A percentile compares a stretch with the other conserved stretches of the same genome.
These are phyloP conservation scores for Leishmania aethiopica DNA, from an alignment of 208 protist genomes.

Conservation along the genomic window DNA sequence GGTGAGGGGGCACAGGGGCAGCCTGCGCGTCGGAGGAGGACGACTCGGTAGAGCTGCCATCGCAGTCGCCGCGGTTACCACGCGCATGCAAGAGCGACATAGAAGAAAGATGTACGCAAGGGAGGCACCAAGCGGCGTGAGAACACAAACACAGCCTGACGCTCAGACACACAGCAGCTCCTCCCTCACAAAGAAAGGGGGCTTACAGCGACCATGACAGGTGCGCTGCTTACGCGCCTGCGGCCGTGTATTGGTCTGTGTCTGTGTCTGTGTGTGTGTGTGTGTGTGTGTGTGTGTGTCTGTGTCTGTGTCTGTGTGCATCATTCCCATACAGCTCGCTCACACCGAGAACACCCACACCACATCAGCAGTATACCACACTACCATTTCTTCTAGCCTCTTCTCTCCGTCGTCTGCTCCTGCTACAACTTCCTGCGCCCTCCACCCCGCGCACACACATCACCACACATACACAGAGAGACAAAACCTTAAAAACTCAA, in stretches of 20 bases:
- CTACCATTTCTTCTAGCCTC: neutral
- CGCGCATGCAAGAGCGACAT: no score
- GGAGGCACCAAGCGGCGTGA: no score
- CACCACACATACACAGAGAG: neutral
- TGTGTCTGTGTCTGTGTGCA: neutral
- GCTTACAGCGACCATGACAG: no score
- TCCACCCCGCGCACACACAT: neutral
- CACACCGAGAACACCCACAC: neutral
- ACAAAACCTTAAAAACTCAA: neutral
- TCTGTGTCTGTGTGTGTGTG: neutral
- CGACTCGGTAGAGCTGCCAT: no score
- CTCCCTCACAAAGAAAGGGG: no score
- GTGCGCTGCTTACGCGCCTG: neutral
- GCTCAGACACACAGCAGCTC: no score
- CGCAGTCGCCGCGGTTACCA: no score
- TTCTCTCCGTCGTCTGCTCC: neutral
- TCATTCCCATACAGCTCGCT: neutral
- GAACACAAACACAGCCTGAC: no score
- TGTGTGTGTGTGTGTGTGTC: neutral
- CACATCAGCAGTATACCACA: no score
- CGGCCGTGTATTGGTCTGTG: neutral
- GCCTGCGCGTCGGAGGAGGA: no score
- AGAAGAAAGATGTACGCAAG: no score
- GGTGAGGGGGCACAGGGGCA: no score
- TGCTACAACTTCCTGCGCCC: neutral